phyloP scores from a whole-genome alignment of 2,329 filamentous ascomycete species.

The Dendrostoma leiphaemia region DNA sequence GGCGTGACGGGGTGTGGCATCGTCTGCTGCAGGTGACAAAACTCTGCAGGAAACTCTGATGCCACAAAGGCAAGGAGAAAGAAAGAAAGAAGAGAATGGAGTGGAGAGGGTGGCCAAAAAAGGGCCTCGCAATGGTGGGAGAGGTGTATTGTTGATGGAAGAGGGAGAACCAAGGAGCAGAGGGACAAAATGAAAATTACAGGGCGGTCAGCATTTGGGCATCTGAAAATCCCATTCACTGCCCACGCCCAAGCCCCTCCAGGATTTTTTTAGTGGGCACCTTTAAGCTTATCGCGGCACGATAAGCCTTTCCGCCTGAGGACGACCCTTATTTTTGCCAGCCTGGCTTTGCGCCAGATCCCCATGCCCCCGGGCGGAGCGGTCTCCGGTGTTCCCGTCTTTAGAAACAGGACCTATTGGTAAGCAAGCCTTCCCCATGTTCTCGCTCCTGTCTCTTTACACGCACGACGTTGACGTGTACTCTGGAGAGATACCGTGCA shows the following conservation, averaged over 20 bases:
- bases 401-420: conserved; percentile 2
- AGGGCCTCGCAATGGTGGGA: conserved; percentile 1
- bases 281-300: background rate
- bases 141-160: background rate
- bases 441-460: background rate
- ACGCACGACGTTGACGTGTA: background rate
- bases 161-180: background rate
- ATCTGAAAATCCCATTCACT: background rate
- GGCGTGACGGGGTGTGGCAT: conserved; percentile 24
- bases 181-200: background rate
- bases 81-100: conserved; percentile 5
- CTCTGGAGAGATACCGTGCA: no score
- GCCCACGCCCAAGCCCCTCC: background rate
- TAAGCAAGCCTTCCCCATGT: background rate
- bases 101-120: conserved; percentile 18
- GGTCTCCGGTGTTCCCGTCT: no score
- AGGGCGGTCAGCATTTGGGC: conserved; percentile 1
- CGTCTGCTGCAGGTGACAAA: conserved; percentile 5
- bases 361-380: background rate
- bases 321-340: no score
- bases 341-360: no score
- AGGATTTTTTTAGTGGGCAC: no score
- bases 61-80: background rate
- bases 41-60: background rate
- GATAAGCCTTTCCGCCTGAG: background rate